Conservation (phyloP, 2,329 filamentous ascomycete genomes). For the Alternaria gaisen region DNA sequence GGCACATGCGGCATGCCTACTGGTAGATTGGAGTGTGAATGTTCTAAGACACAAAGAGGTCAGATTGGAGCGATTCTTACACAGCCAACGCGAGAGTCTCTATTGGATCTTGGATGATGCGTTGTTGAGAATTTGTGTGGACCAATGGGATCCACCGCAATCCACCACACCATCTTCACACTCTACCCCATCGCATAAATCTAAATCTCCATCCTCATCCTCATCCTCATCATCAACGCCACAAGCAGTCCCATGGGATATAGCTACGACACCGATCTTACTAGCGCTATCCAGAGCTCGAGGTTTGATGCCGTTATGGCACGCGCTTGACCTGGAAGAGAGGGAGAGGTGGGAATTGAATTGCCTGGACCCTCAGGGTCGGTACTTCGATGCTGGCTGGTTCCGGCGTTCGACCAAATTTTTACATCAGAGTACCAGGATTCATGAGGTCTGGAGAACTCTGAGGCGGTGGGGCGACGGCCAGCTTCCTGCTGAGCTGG, state of each 20-base stretch:
- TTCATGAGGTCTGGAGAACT: slow-evolving; percentile 25
- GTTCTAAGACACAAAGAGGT: slow-evolving; percentile 14
- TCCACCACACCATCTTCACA: neutral
- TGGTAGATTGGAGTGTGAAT: slow-evolving; percentile 19
- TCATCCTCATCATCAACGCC: neutral
- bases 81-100: slow-evolving; percentile 24
- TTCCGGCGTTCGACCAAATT: slow-evolving; percentile 19
- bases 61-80: slow-evolving; percentile 19
- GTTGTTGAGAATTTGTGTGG: slow-evolving; percentile 22
- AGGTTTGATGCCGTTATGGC: slow-evolving; percentile 11
- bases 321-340: slow-evolving; percentile 11
- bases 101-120: slow-evolving; percentile 28
- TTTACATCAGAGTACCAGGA: slow-evolving; percentile 15
- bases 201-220: too few relatives aligned
- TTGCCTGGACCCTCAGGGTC: neutral
- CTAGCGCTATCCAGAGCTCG: slow-evolving; percentile 5
- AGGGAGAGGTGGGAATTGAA: slow-evolving; percentile 1
- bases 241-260: slow-evolving; percentile 8
- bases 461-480: slow-evolving; percentile 16
- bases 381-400: slow-evolving; percentile 10
- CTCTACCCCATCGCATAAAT: neutral
- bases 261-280: slow-evolving; percentile 9
- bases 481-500: slow-evolving; percentile 21
- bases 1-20: slow-evolving; percentile 15
- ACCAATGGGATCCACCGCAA: slow-evolving; percentile 20